phyloP scores from a whole-genome alignment of 2,329 filamentous ascomycete genomes.

The Pseudocercospora musae region DNA sequence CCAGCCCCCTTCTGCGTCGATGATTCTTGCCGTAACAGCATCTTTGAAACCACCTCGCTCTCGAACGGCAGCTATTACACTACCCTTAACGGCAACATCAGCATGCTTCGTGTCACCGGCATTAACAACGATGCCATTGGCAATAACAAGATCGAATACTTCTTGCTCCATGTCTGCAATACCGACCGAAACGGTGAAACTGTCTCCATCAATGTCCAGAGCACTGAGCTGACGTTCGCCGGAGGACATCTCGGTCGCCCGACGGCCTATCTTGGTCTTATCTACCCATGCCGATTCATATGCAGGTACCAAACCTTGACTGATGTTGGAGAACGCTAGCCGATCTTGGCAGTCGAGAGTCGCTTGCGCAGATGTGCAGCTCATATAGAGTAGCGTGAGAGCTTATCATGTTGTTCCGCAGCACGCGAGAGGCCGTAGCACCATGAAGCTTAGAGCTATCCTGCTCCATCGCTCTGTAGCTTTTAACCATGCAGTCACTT shows the following conservation, averaged over 20 bases:
- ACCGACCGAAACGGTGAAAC: not conserved
- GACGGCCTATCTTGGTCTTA: conserved; percentile 8
- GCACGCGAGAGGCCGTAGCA: not conserved
- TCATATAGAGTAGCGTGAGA: not conserved
- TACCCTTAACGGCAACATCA: conserved; percentile 45
- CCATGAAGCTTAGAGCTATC: too few species aligned
- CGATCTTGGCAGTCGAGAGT: not conserved
- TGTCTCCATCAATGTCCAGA: not conserved
- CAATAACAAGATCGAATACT: conserved; percentile 39
- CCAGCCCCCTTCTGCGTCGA: conserved; percentile 46
- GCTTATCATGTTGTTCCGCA: not conserved
- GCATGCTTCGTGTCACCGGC: conserved; percentile 38
- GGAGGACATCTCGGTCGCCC: not conserved
- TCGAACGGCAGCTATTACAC: conserved; percentile 39
- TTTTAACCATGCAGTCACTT: not conserved
- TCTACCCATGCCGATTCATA: not conserved
- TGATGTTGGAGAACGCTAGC: not conserved
- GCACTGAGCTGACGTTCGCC: not conserved
- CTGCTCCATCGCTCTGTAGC: too few species aligned
- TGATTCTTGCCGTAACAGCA: conserved; percentile 34
- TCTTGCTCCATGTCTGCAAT: conserved; percentile 1
- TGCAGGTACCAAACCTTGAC: conserved; percentile 5
- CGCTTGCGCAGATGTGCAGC: not conserved
- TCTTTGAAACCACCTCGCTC: conserved; percentile 34
- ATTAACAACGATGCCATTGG: conserved; percentile 45